Conservation (phyloP, 495 filamentous ascomycete species). For the Trichoderma orchidacearum region DNA sequence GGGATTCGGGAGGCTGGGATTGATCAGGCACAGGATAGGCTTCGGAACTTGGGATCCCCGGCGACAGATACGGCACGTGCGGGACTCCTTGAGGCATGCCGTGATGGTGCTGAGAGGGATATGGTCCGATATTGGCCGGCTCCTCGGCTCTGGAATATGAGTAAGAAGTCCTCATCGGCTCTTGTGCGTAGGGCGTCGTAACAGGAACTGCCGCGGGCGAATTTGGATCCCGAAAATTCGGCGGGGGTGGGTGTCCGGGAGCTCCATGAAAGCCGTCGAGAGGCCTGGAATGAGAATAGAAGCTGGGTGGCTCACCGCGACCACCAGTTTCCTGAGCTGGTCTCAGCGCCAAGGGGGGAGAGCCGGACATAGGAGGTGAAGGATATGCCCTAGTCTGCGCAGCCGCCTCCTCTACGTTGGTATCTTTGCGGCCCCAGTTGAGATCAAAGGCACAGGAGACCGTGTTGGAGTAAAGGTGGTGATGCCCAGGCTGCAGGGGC, state of each 20-base stretch:
- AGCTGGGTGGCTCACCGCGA: constrained; percentile 30
- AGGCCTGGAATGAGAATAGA: constrained; percentile 24
- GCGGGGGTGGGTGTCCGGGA: constrained; percentile 8
- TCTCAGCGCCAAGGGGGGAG: constrained; percentile 55
- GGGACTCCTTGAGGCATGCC: not conserved
- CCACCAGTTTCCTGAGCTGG: constrained; percentile 45
- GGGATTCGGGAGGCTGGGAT: constrained; percentile 18
- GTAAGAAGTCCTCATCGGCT: constrained; percentile 24
- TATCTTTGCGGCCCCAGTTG: constrained; percentile 39
- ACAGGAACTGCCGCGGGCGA: constrained; percentile 9
- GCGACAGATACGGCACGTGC: not conserved
- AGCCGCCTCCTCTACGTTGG: constrained; percentile 49
- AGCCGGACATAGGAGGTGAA: constrained; percentile 79
- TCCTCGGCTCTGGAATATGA: constrained; percentile 22
- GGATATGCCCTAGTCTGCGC: constrained; percentile 52
- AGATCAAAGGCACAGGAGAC: constrained; percentile 57
- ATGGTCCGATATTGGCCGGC: constrained; percentile 18
- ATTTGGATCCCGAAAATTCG: not conserved
- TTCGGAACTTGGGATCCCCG: constrained; percentile 13
- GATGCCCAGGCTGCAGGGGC: constrained; percentile 41
- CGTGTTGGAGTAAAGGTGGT: constrained; percentile 48
- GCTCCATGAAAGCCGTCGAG: constrained; percentile 33
- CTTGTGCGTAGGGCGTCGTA: constrained; percentile 16
- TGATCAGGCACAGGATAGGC: constrained; percentile 20
- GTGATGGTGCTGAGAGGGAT: constrained; percentile 14